Base-by-base conservation (phyloP, 208 protist species). In the Trypanosoma platydactyli region DNA sequence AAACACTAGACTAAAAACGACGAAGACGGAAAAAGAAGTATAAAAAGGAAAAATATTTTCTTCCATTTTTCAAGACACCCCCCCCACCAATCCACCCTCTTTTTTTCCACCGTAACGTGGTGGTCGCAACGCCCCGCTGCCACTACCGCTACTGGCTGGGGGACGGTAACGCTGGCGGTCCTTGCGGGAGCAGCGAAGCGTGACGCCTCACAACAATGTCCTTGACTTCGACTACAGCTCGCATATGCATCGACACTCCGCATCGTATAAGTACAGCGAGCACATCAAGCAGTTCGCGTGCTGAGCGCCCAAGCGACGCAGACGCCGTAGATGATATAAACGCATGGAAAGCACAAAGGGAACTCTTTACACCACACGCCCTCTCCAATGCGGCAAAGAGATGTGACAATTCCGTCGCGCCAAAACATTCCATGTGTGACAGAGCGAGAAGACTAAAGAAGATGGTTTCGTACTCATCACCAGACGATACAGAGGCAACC, bases 391-490 rank as follows among this genome's bases (percentile, higher is more conserved):
- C 42, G 0, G 11, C 22, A 54, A 69, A 46, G n/a, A 69, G 44
- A 38, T 45, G 24, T n/a, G 41, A 53, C 33, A 69, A 27, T 11
- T 55, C 54, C 7, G 45, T 55, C 7, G 42, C 5, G 9, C 25
- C 41, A 20, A 62, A 69, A 40, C 64, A 69, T 11, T 55, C 44
- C 64, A 69, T 62, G 24, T 69, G 61, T 0, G 30, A 40, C 25
- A 69, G 64, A 12, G 64, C 45, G 4, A 69, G 42, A 11, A 69
- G 64, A 33, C 44, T 51, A 18, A 69, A 69, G 45, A 61, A 69
- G 30, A 69, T 30, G 0, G 64, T 62, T 5, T 62, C 52, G n/a
- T 69, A 52, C 33, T 55, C 51, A 30, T 40, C 29, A 7, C 54
- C 42, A 42, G 40, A 25, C 22, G 52, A 60, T 5, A 41, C 33